Evolutionary conservation across 495 filamentous ascomycete species (phyloP), one percentile per base, ranked within the genome.

Genomic region (Parathielavia hyrcaniae): DNA sequence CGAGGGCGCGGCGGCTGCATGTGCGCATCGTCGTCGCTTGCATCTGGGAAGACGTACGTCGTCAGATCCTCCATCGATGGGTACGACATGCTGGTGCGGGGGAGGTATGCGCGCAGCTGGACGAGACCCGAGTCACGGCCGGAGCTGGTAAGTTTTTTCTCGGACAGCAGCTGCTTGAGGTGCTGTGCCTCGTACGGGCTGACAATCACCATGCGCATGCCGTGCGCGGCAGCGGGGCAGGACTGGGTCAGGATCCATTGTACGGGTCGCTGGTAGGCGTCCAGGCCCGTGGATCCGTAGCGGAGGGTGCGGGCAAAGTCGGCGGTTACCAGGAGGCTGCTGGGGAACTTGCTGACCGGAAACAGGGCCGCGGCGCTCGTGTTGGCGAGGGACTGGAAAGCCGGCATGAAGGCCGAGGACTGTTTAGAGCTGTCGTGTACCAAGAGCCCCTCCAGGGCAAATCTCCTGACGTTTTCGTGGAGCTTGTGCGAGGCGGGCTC

Each of bases 131-230:
- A 30, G 26, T 30, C 12, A 80, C 79, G 8, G 43, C 7, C 7
- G 40, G 20, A 34, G 35, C 0, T 12, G 9, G 30, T n/a, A n/a
- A n/a, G 16, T n/a, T 19, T 0, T 12, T 4, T 2, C 26, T 34
- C 14, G 19, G 1, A 14, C 1, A 77, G 4, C 14, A 50, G 0
- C 71, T 64, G n/a, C 79, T 64, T 67, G 6, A 87, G 67, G 20
- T 65, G 12, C 34, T 85, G 73, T 9, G 82, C 85, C 63, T 90
- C 86, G 50, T 65, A 83, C 9, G 82, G 80, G 66, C 84, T 87
- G 57, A 88, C 73, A 20, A 87, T 67, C 16, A 86, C 67, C 57
- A 83, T 70, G 34, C 60, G 50, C 5, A 62, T 43, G 30, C 66
- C 63, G 7, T 39, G 54, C 16, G 41, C 59, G 11, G 45, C 43